A percentile compares a stretch with the other conserved stretches of the same genome.
Conservation (phyloP, 139 green algal genomes). For the Chlamydomonas asymmetrica region DNA sequence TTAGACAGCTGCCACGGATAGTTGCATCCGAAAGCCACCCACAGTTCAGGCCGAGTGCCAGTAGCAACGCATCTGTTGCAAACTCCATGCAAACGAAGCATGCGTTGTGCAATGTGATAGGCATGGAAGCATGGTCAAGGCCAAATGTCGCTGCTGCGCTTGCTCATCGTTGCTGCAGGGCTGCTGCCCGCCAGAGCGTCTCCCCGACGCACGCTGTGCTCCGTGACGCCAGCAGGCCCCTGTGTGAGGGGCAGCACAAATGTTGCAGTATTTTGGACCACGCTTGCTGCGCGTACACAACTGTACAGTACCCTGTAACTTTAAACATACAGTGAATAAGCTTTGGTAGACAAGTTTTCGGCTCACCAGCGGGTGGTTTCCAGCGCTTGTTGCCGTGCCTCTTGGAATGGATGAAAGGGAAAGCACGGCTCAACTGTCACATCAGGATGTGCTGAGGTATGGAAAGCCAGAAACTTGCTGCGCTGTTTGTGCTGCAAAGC, state of each 20-base stretch:
- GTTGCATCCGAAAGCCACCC: too few species aligned
- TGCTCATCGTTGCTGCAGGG: background rate
- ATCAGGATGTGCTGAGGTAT: background rate
- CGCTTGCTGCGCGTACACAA: background rate
- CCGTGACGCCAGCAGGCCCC: slow-evolving; percentile 4
- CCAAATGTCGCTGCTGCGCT: background rate
- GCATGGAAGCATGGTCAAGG: background rate
- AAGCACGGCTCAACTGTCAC: background rate
- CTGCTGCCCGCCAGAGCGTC: slow-evolving; percentile 1
- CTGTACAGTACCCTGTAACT: background rate
- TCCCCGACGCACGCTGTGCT: slow-evolving; percentile 16
- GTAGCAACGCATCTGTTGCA: too few species aligned
- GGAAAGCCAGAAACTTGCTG: slow-evolving; percentile 15
- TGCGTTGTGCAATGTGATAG: background rate
- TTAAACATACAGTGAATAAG: background rate
- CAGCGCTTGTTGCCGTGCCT: slow-evolving; percentile 10
- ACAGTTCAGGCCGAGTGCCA: too few species aligned
- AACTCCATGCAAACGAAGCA: too few species aligned
- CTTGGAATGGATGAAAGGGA: background rate
- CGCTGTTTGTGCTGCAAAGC: slow-evolving; percentile 24
- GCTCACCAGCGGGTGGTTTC: background rate
- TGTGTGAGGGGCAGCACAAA: background rate
- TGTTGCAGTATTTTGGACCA: background rate
- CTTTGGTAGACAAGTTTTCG: background rate
- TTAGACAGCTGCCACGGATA: too few species aligned